Evolutionary conservation across 169 alveolate genomes (phyloP).

Genomic region (Haemoproteus tartakovskyi): DNA sequence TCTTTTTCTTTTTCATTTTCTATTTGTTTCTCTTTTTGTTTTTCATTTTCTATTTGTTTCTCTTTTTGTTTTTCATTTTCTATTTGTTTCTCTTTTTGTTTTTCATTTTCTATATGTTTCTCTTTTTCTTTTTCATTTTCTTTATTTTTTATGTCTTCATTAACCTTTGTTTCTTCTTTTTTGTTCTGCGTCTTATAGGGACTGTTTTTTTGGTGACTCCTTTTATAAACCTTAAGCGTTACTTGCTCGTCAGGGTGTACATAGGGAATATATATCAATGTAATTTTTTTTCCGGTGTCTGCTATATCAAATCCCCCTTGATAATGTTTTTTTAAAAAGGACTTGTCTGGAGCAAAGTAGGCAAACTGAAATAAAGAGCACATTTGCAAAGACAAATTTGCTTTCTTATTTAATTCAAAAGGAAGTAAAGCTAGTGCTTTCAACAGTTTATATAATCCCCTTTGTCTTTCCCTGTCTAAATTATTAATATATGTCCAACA

Average conservation of each 20-base stretch:
- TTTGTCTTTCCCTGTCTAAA: slow-evolving; percentile 62
- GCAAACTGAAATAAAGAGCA: slow-evolving; percentile 59
- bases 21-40: background rate
- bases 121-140: background rate
- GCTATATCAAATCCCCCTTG: slow-evolving; percentile 55
- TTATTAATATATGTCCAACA: slow-evolving; percentile 60
- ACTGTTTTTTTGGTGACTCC: background rate
- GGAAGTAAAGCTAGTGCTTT: slow-evolving; percentile 56
- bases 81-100: background rate
- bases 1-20: background rate
- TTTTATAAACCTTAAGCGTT: slow-evolving; percentile 35
- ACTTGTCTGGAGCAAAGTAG: slow-evolving; percentile 49
- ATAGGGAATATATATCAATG: slow-evolving; percentile 41
- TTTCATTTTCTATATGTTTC: background rate
- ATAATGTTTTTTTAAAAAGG: slow-evolving; percentile 59
- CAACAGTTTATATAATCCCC: slow-evolving; percentile 42
- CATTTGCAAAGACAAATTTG: slow-evolving; percentile 60
- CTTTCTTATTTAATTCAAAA: slow-evolving; percentile 62
- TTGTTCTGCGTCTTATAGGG: background rate
- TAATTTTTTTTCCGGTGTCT: slow-evolving; percentile 47
- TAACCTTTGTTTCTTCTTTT: background rate
- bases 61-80: background rate
- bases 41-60: background rate
- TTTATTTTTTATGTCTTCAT: background rate
- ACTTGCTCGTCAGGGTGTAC: slow-evolving; percentile 22